These are phyloP conservation scores for Solanum dulcamara DNA, from an alignment of 257 asterid species.

Conservation along the genomic window DNA sequence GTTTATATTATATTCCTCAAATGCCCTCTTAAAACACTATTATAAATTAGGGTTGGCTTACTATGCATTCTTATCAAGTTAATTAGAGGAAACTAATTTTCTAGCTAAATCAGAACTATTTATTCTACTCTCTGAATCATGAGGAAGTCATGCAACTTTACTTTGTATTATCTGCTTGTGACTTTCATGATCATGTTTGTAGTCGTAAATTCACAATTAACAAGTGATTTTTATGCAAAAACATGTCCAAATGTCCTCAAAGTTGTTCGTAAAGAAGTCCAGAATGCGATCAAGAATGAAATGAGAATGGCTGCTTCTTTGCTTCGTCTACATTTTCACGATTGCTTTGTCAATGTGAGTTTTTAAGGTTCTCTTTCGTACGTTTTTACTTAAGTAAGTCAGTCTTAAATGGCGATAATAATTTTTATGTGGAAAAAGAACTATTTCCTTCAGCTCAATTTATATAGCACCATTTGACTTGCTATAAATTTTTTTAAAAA, in stretches of 20 bases:
- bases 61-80: neutral
- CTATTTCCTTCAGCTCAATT: neutral
- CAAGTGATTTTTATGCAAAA: neutral
- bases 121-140: neutral
- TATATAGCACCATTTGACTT: too few relatives aligned
- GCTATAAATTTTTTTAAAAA: too few relatives aligned
- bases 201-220: neutral
- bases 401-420: neutral
- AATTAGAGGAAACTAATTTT: neutral
- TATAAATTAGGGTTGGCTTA: neutral
- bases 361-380: neutral
- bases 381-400: neutral
- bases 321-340: constrained; percentile 73
- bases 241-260: neutral
- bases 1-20: neutral
- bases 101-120: neutral
- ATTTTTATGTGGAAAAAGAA: neutral
- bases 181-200: neutral
- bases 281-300: constrained; percentile 46
- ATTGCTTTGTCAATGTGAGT: constrained; percentile 69
- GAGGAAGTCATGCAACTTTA: neutral
- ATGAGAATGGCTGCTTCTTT: constrained; percentile 76
- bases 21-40: neutral
- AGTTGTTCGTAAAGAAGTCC: constrained; percentile 45
- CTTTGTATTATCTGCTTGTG: neutral